These are phyloP conservation scores for Tetrapisispora nanseiensis DNA, from an alignment of 805 yeast species.

Conservation along the genomic window DNA sequence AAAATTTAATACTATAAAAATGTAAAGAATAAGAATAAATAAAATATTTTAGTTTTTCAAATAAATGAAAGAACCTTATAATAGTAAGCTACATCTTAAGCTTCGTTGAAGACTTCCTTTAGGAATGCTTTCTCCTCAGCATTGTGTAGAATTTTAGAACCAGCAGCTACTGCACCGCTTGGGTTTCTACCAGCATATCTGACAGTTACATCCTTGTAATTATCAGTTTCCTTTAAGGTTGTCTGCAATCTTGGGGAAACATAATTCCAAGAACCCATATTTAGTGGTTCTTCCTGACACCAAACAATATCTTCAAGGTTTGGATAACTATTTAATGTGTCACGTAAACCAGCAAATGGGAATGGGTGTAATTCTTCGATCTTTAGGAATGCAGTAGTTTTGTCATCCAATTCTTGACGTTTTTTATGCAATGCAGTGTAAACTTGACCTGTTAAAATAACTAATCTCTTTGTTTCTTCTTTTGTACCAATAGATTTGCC, in stretches of 20 bases:
- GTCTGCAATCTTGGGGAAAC: slow-evolving; percentile 78
- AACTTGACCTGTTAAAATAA: slow-evolving; percentile 87
- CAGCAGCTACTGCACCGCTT: slow-evolving; percentile 97
- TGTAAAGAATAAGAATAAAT: neutral
- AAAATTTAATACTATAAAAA: neutral
- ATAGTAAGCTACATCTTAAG: neutral
- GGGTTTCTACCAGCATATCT: slow-evolving; percentile 98
- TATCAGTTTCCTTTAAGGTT: slow-evolving; percentile 62
- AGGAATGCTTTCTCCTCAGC: slow-evolving; percentile 86
- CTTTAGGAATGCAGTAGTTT: slow-evolving; percentile 78
- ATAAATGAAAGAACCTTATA: neutral
- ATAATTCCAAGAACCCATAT: slow-evolving; percentile 84
- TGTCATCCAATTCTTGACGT: slow-evolving; percentile 68
- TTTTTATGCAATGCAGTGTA: slow-evolving; percentile 84
- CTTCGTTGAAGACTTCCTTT: slow-evolving; percentile 51
- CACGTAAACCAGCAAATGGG: slow-evolving; percentile 93
- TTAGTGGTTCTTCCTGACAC: slow-evolving; percentile 98
- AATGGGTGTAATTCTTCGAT: slow-evolving; percentile 96
- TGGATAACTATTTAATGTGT: slow-evolving; percentile 70
- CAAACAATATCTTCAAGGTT: slow-evolving; percentile 80
- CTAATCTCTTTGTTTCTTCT: slow-evolving; percentile 80
- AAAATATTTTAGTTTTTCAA: neutral
- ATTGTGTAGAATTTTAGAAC: slow-evolving; percentile 77
- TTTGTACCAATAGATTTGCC: slow-evolving; percentile 67
- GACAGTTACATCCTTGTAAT: slow-evolving; percentile 45